Conservation (phyloP, 768 basidiomycete genomes). For the Boletellus sp. region DNA sequence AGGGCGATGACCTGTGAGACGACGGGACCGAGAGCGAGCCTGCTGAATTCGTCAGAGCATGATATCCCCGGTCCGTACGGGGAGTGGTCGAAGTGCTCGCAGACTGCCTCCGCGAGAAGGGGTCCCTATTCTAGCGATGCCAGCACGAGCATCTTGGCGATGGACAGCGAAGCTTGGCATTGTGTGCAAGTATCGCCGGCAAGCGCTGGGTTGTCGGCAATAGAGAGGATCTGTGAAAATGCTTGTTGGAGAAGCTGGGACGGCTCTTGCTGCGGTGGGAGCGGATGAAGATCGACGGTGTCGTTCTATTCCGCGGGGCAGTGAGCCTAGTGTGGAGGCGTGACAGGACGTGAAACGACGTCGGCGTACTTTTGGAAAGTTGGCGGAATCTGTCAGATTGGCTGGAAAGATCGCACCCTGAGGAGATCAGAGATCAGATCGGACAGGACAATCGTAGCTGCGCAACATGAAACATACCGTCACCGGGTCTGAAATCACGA, state of each 20-base stretch:
- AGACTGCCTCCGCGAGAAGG: conserved; percentile 37
- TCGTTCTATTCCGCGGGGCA: conserved; percentile 32
- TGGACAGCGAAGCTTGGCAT: conserved; percentile 39
- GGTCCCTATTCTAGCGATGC: conserved; percentile 43
- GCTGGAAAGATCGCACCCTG: conserved; percentile 57
- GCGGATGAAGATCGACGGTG: conserved; percentile 41
- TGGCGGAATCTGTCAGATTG: conserved; percentile 57
- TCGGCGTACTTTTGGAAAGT: conserved; percentile 44
- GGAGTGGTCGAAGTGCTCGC: conserved; percentile 41
- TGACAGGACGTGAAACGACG: not conserved
- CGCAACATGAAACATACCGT: conserved; percentile 39
- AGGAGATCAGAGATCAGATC: not conserved
- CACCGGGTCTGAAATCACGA: conserved; percentile 66
- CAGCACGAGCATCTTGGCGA: conserved; percentile 42
- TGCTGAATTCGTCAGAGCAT: conserved; percentile 35
- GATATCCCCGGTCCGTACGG: conserved; percentile 3
- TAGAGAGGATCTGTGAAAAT: conserved; percentile 36
- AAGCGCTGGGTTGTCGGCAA: conserved; percentile 36
- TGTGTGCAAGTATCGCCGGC: conserved; percentile 35
- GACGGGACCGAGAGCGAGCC: conserved; percentile 38
- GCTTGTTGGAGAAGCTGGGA: conserved; percentile 38
- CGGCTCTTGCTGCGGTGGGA: conserved; percentile 36
- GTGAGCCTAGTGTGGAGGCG: not conserved
- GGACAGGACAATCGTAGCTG: not conserved
- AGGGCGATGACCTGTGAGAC: conserved; percentile 46